Percentiles rank a stretch among this genome's conserved stretches.
These are phyloP conservation scores for Ceratobasidium sp. DNA, from an alignment of 1,284 basidiomycete species.

Conservation along the genomic window DNA sequence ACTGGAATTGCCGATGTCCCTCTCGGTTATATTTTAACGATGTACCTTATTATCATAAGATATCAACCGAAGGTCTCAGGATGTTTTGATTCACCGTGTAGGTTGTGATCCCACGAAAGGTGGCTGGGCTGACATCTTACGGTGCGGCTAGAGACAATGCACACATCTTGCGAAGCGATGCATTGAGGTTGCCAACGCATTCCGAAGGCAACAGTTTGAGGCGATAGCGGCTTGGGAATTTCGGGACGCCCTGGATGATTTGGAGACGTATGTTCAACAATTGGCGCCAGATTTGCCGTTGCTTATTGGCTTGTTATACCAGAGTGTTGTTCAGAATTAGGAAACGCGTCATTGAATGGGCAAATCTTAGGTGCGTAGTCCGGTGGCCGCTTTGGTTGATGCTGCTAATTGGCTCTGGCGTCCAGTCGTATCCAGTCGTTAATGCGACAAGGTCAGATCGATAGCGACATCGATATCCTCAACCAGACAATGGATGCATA, in stretches of 20 bases:
- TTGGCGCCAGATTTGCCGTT: neutral
- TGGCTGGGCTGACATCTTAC: neutral
- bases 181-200: neutral
- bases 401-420: neutral
- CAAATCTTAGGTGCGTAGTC: neutral
- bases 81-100: conserved; percentile 10
- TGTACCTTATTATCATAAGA: neutral
- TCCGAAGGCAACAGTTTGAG: neutral
- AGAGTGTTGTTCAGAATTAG: conserved; percentile 12
- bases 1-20: too few relatives aligned
- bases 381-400: neutral
- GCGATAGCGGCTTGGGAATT: conserved; percentile 1
- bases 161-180: conserved; percentile 6
- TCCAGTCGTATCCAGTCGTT: conserved; percentile 22
- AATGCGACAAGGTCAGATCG: conserved; percentile 5
- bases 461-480: conserved; percentile 4
- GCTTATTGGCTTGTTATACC: neutral
- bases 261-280: conserved; percentile 4
- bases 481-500: conserved; percentile 10
- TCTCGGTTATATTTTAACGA: too few relatives aligned
- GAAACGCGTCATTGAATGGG: conserved; percentile 9
- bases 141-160: conserved; percentile 18
- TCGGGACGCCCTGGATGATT: conserved; percentile 15
- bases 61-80: neutral
- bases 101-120: neutral